Base-by-base conservation (phyloP, 495 filamentous ascomycete species). In the Cercophora samala region DNA sequence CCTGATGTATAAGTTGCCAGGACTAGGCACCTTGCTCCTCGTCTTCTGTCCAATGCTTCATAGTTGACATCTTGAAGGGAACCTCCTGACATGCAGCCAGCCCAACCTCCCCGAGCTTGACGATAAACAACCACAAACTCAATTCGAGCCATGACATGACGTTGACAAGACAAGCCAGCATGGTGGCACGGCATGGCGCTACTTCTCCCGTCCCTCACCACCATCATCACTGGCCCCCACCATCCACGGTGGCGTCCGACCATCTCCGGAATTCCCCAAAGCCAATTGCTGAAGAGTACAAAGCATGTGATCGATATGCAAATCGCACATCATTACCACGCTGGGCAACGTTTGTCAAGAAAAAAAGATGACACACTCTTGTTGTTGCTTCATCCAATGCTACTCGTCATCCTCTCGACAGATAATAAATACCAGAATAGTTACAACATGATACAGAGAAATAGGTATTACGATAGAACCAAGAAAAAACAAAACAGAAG, bases 381-480 rank as follows among this genome's bases (percentile, higher is more conserved):
- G 37, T 46, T 46, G 37, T 46, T 46, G 37, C 37, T 46, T 46
- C 37, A 17, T 46, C 37, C 37, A 17, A 17, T 46, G 37, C 2
- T 17, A 2, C 37, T 46, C 37, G 13, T 46, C 37, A 1, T 46
- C 37, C 37, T 8, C 29, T 46, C 15, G 37, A 46, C 15, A 17
- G 11, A 13, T 13, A 17, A 13, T 13, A 46, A 17, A 46, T 46
- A 46, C 37, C 37, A 46, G 1, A 46, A 46, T 46, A 46, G 37
- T 46, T 46, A 46, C 29, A 32, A 8, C n/a, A 32, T 32, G 4
- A 32, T 32, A 32, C 37, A 46, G 4, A 56, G 19, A 56, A 21
- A 9, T 11, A 24, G 54, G 8, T 56, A 56, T 46, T 46, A 56
- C n/a, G 22, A 23, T 64, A 69, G 0, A 58, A n/a, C 23, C 32